Conservation (phyloP, 2,329 filamentous ascomycete species). For the Thermothelomyces thermophilus region DNA sequence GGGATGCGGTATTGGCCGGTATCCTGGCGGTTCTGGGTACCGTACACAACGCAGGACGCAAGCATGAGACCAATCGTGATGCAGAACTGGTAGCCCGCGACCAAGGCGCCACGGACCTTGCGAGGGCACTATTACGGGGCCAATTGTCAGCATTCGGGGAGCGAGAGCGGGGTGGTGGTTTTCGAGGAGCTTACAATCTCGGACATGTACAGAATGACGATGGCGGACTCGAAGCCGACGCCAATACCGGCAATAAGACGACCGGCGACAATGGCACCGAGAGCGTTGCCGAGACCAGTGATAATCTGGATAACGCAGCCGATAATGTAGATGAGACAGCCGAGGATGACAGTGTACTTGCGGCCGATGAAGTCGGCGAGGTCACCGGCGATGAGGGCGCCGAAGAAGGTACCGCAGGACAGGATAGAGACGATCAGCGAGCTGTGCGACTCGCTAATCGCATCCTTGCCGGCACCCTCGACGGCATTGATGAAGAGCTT, state of each 20-base stretch:
- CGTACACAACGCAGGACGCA: slow-evolving; percentile 69
- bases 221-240: slow-evolving; percentile 73
- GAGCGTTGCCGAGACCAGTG: slow-evolving; percentile 38
- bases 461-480: slow-evolving; percentile 33
- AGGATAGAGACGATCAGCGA: slow-evolving; percentile 68
- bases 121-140: slow-evolving; percentile 39
- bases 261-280: slow-evolving; percentile 62
- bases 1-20: slow-evolving; percentile 72
- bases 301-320: slow-evolving; percentile 63
- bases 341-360: slow-evolving; percentile 63
- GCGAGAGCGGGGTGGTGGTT: too few relatives aligned
- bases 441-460: slow-evolving; percentile 37
- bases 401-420: slow-evolving; percentile 71
- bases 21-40: slow-evolving; percentile 53
- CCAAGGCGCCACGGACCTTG: slow-evolving; percentile 49
- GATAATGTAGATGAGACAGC: slow-evolving; percentile 63
- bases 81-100: slow-evolving; percentile 30
- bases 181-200: slow-evolving; percentile 61
- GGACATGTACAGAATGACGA: slow-evolving; percentile 82
- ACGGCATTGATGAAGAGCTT: slow-evolving; percentile 46
- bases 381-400: slow-evolving; percentile 70
- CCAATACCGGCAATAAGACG: slow-evolving; percentile 70
- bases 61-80: slow-evolving; percentile 57
- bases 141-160: too few relatives aligned
- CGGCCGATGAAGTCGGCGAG: slow-evolving; percentile 69